Percentiles rank a stretch among this genome's conserved stretches.
Conservation (phyloP, 1,284 basidiomycete species). For the Mrakiaceae sp. region DNA sequence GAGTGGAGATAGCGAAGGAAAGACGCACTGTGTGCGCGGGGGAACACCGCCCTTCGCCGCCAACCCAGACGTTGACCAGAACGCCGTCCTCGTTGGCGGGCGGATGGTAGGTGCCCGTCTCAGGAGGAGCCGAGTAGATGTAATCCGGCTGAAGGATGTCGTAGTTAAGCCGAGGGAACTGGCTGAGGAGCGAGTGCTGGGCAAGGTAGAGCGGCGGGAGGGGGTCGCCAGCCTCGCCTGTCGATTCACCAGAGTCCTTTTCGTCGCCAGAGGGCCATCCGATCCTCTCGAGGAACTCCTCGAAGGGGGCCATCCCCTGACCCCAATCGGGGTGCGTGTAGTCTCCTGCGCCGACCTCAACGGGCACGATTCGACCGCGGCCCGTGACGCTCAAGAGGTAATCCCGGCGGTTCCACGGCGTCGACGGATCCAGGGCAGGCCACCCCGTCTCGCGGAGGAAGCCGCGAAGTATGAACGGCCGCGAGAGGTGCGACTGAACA, state of each 20-base stretch:
- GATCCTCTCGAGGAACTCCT: constrained; percentile 53
- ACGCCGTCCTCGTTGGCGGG: constrained; percentile 58
- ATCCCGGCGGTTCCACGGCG: constrained; percentile 48
- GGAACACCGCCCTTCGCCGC: constrained; percentile 60
- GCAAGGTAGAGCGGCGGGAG: constrained; percentile 61
- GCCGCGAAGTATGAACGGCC: constrained; percentile 62
- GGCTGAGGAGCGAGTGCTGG: constrained; percentile 72
- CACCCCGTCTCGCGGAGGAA: constrained; percentile 46
- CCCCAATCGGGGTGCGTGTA: constrained; percentile 75
- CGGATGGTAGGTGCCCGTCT: constrained; percentile 47
- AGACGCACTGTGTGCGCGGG: constrained; percentile 78
- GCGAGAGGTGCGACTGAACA: constrained; percentile 34
- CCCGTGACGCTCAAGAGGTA: constrained; percentile 62
- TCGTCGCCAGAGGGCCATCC: constrained; percentile 34
- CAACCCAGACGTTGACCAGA: constrained; percentile 79
- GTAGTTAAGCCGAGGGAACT: constrained; percentile 63
- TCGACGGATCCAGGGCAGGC: constrained; percentile 51
- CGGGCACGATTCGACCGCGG: constrained; percentile 70
- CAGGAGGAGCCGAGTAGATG: constrained; percentile 56
- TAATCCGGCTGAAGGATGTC: constrained; percentile 81
- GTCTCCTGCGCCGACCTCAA: constrained; percentile 68
- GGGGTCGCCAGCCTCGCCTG: background rate
- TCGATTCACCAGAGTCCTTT: background rate
- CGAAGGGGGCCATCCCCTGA: constrained; percentile 68
- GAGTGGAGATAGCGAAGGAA: constrained; percentile 18